A percentile compares a stretch with the other conserved stretches of the same genome.
phyloP scores from a whole-genome alignment of 805 yeast genomes.

The Candida awuae region DNA sequence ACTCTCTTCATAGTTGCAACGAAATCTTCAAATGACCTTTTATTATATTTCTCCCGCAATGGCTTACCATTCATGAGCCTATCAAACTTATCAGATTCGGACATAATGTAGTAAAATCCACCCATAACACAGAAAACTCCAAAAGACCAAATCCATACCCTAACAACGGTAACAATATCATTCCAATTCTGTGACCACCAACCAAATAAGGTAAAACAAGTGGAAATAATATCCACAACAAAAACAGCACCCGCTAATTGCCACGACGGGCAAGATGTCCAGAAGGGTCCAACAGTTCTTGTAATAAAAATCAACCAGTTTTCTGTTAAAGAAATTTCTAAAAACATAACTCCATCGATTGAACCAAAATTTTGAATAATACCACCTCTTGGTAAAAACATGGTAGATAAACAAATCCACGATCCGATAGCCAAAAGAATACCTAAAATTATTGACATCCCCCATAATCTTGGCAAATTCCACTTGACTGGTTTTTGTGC shows the following conservation, averaged over 20 bases:
- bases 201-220: slow-evolving; percentile 83
- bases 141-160: slow-evolving; percentile 87
- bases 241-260: slow-evolving; percentile 88
- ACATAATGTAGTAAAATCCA: slow-evolving; percentile 89
- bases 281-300: slow-evolving; percentile 94
- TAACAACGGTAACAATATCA: slow-evolving; percentile 83
- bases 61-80: slow-evolving; percentile 71
- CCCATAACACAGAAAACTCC: slow-evolving; percentile 92
- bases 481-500: slow-evolving; percentile 86
- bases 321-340: slow-evolving; percentile 87
- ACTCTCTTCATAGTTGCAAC: slow-evolving; percentile 80
- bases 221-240: slow-evolving; percentile 78
- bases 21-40: slow-evolving; percentile 74
- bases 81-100: slow-evolving; percentile 65
- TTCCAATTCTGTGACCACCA: slow-evolving; percentile 97
- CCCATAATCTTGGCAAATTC: slow-evolving; percentile 93
- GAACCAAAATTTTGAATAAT: slow-evolving; percentile 91
- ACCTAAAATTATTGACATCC: slow-evolving; percentile 83
- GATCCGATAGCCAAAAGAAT: slow-evolving; percentile 75
- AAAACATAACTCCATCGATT: slow-evolving; percentile 80
- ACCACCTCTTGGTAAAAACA: slow-evolving; percentile 83
- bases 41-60: slow-evolving; percentile 41
- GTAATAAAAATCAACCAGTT: slow-evolving; percentile 94
- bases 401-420: slow-evolving; percentile 87
- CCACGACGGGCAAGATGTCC: slow-evolving; percentile 92